These are phyloP conservation scores for Isoetes taiwanensis DNA, from an alignment of 75 land plant genomes.

Conservation along the genomic window DNA sequence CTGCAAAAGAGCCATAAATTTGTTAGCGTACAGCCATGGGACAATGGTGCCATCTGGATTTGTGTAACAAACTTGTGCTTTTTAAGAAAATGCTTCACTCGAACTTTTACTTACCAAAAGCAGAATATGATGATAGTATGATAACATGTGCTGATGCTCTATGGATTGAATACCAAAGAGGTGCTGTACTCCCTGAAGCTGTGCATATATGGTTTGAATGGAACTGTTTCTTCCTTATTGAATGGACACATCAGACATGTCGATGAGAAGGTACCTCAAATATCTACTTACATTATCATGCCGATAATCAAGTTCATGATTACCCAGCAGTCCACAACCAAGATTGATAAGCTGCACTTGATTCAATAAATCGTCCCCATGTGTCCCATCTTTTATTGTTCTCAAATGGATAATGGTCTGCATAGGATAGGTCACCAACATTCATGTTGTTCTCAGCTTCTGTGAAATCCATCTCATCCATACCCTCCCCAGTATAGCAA, in stretches of 20 bases:
- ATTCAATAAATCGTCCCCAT: constrained; percentile 81
- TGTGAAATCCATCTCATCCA: too few relatives aligned
- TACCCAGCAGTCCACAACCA: constrained; percentile 91
- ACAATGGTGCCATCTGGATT: not conserved
- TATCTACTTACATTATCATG: constrained; percentile 46
- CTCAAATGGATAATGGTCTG: constrained; percentile 57
- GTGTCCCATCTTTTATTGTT: constrained; percentile 80
- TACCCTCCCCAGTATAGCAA: too few relatives aligned
- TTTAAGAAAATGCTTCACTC: not conserved
- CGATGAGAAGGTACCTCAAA: too few relatives aligned
- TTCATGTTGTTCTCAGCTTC: too few relatives aligned
- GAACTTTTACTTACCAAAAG: constrained; percentile 22
- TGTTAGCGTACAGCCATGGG: too few relatives aligned
- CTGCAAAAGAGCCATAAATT: too few relatives aligned
- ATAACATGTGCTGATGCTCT: constrained; percentile 35
- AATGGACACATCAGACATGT: too few relatives aligned
- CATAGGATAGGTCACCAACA: constrained; percentile 87
- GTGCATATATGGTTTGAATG: constrained; percentile 30
- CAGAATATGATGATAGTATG: constrained; percentile 38
- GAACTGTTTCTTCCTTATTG: constrained; percentile 34
- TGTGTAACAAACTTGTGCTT: not conserved
- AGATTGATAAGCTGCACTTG: constrained; percentile 76
- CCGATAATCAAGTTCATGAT: constrained; percentile 72
- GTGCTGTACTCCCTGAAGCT: constrained; percentile 38
- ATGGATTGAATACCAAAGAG: constrained; percentile 35